Conservation (phyloP, 2,329 filamentous ascomycete genomes). For the Magnaporthales sp. region DNA sequence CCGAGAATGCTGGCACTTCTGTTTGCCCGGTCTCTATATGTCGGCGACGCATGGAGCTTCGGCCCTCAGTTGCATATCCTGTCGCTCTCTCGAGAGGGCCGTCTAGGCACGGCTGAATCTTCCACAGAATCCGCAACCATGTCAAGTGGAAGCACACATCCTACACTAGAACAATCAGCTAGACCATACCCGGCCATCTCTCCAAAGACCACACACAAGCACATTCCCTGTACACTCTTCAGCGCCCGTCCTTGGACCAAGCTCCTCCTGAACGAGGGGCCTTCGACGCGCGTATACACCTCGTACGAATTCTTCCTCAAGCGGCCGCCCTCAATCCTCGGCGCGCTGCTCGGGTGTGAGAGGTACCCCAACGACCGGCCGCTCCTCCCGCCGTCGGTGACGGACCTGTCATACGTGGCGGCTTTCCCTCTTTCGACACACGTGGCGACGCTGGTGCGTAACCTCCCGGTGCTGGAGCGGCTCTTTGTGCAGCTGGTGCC, state of each 20-base stretch:
- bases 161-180: neutral
- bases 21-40: conserved; percentile 45
- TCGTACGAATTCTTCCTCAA: conserved; percentile 65
- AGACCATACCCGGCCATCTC: neutral
- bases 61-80: conserved; percentile 55
- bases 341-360: conserved; percentile 35
- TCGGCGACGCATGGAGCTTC: conserved; percentile 55
- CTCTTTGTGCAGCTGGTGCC: conserved; percentile 45
- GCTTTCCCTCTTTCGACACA: conserved; percentile 61
- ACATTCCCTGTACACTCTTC: conserved; percentile 35
- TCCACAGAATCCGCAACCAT: neutral
- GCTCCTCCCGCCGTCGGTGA: conserved; percentile 32
- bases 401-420: conserved; percentile 49
- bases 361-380: conserved; percentile 26
- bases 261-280: conserved; percentile 65
- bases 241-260: conserved; percentile 55
- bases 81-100: conserved; percentile 27
- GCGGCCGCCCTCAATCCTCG: conserved; percentile 52
- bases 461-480: conserved; percentile 40
- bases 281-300: conserved; percentile 60
- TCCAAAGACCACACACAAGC: neutral
- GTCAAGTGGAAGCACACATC: neutral
- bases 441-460: conserved; percentile 37
- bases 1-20: conserved; percentile 54
- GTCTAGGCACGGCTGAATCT: neutral